Percentiles rank a stretch among this genome's conserved stretches.
Conservation (phyloP, 495 filamentous ascomycete genomes). For the Xylaria longipes region DNA sequence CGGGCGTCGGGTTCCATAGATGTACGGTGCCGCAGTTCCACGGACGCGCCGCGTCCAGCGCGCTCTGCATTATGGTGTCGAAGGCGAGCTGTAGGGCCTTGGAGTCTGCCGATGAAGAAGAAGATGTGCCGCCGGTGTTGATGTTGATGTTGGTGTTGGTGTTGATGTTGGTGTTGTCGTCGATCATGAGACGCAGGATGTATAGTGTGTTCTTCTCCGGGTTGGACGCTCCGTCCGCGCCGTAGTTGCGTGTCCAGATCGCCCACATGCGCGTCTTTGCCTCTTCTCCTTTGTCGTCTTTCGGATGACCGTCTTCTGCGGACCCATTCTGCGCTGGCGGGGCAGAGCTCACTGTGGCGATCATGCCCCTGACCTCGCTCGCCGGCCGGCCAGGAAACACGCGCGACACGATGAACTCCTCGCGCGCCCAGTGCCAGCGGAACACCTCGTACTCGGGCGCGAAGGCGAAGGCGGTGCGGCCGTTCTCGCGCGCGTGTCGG, state of each 20-base stretch:
- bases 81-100: slow-evolving; percentile 65
- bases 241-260: slow-evolving; percentile 80
- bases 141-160: background rate
- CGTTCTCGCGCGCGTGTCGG: slow-evolving; percentile 26
- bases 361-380: slow-evolving; percentile 69
- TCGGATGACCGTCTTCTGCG: slow-evolving; percentile 10
- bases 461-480: slow-evolving; percentile 66
- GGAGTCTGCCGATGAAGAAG: background rate
- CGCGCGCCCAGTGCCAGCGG: slow-evolving; percentile 84
- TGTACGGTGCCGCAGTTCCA: slow-evolving; percentile 55
- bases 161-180: slow-evolving; percentile 56
- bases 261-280: slow-evolving; percentile 68
- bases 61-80: slow-evolving; percentile 49
- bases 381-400: slow-evolving; percentile 43
- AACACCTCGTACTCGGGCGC: slow-evolving; percentile 75
- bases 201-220: slow-evolving; percentile 71
- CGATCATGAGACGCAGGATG: slow-evolving; percentile 79
- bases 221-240: slow-evolving; percentile 39
- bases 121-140: too few species aligned
- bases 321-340: background rate
- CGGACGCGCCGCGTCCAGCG: slow-evolving; percentile 47
- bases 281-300: slow-evolving; percentile 28
- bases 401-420: slow-evolving; percentile 77
- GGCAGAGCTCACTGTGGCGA: slow-evolving; percentile 41
- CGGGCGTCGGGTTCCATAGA: slow-evolving; percentile 58